Conservation (phyloP, 2,329 filamentous ascomycete genomes). For the Sordariomycetes sp. region DNA sequence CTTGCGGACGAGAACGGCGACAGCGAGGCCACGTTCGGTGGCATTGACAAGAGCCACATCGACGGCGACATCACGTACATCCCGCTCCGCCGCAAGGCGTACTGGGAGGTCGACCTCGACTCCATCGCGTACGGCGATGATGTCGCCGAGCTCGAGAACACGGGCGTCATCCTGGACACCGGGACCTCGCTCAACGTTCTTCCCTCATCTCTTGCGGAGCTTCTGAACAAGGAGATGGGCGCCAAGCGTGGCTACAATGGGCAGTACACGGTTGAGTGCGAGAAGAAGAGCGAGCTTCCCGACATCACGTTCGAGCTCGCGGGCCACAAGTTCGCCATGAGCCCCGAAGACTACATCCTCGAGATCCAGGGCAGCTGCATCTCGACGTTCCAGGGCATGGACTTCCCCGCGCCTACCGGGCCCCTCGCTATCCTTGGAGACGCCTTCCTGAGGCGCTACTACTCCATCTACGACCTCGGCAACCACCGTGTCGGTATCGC, state of each 20-base stretch:
- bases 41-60: constrained; percentile 70
- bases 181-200: constrained; percentile 96
- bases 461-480: constrained; percentile 93
- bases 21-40: constrained; percentile 86
- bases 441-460: constrained; percentile 74
- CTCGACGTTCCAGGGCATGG: constrained; percentile 96
- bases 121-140: constrained; percentile 81
- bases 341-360: constrained; percentile 85
- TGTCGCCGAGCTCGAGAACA: constrained; percentile 82
- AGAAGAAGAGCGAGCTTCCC: constrained; percentile 70
- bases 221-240: constrained; percentile 94
- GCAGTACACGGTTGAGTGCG: constrained; percentile 90
- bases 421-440: constrained; percentile 93
- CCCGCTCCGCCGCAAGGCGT: constrained; percentile 93
- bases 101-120: constrained; percentile 98
- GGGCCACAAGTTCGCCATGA: constrained; percentile 88
- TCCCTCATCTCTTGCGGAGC: constrained; percentile 81
- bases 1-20: constrained; percentile 63
- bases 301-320: constrained; percentile 85
- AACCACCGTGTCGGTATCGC: constrained; percentile 84
- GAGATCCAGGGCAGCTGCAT: constrained; percentile 94
- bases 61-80: constrained; percentile 85
- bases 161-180: constrained; percentile 94
- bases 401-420: constrained; percentile 75
- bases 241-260: constrained; percentile 97